These are phyloP conservation scores for Agaricales sp. DNA, from an alignment of 1,284 basidiomycete genomes.

Conservation along the genomic window DNA sequence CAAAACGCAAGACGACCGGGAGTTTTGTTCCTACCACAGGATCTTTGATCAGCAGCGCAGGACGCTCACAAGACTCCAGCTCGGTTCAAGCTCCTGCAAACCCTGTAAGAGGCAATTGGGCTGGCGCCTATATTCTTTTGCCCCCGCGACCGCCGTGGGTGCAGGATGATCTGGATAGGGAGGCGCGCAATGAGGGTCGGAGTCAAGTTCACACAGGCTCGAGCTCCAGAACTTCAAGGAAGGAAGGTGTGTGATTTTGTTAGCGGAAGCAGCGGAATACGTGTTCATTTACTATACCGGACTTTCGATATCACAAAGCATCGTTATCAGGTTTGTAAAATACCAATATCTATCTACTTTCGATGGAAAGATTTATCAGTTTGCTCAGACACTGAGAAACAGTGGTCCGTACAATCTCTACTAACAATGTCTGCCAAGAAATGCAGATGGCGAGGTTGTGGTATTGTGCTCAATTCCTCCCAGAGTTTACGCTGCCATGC, in stretches of 20 bases:
- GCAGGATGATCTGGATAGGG: too few species aligned
- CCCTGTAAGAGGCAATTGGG: neutral
- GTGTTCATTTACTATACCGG: neutral
- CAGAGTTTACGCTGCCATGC: neutral
- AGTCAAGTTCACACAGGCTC: too few species aligned
- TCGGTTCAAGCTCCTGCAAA: too few species aligned
- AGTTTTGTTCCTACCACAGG: too few species aligned
- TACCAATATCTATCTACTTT: neutral
- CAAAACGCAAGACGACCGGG: too few species aligned
- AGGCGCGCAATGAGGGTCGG: too few species aligned
- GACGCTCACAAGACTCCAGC: too few species aligned
- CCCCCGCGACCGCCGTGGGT: too few species aligned
- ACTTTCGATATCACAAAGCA: neutral
- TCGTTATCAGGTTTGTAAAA: neutral
- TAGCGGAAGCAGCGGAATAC: too few species aligned
- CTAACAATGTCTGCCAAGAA: neutral
- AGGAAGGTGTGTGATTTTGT: neutral
- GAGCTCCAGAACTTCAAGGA: too few species aligned
- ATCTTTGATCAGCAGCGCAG: too few species aligned
- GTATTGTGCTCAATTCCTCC: neutral
- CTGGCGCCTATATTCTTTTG: neutral
- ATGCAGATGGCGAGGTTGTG: neutral
- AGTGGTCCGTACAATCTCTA: neutral
- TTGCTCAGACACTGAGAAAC: neutral
- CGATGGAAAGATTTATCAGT: neutral